Base-by-base conservation (phyloP, 441 rosid genomes). In the Mallotus repandus region DNA sequence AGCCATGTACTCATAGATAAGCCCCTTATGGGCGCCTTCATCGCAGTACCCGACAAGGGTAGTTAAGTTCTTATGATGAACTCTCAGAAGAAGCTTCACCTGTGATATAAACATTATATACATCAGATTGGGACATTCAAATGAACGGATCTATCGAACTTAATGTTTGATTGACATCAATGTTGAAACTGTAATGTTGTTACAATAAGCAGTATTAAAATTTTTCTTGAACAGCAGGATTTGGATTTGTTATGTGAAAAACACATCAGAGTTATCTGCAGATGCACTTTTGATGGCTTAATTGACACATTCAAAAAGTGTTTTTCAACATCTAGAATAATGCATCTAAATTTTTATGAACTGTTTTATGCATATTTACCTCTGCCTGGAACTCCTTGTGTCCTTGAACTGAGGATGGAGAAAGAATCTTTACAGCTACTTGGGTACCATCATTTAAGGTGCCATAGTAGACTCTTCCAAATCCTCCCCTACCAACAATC, bases 1-100 rank as follows among this genome's bases (percentile, higher is more conserved):
- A 35, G 80, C 79, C 89, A 90, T 87, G 67, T 78, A 82, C 72
- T 89, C 92, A 2, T 85, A 86, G 61, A 88, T 77, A 48, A 89
- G 82, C 13, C 81, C 89, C 68, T 76, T 53, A 32, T 82, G 75
- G 18, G 43, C 70, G 21, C 77, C 80, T 32, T 90, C 91, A 43
- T 85, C 80, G 66, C 90, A 90, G 71, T 77, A 89, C 5, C 93
- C 87, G 5, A 90, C 59, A 4, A 85, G 82, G n/a, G 78, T 56
- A 61, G 79, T 86, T 67, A 90, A 79, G 74, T 86, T 87, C 62
- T 79, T 86, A 9, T 89, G 96, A 77, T 89, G 88, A 74, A 91
- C 84, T 72, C 81, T 76, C 53, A 83, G 75, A 16, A 87, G 74
- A 68, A 87, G 81, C 62, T 86, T 82, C 10, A 80, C 84, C 89